A percentile compares a stretch with the other conserved stretches of the same genome.
phyloP scores from a whole-genome alignment of 129 eudicot genomes.

The Helianthus tuberosus region DNA sequence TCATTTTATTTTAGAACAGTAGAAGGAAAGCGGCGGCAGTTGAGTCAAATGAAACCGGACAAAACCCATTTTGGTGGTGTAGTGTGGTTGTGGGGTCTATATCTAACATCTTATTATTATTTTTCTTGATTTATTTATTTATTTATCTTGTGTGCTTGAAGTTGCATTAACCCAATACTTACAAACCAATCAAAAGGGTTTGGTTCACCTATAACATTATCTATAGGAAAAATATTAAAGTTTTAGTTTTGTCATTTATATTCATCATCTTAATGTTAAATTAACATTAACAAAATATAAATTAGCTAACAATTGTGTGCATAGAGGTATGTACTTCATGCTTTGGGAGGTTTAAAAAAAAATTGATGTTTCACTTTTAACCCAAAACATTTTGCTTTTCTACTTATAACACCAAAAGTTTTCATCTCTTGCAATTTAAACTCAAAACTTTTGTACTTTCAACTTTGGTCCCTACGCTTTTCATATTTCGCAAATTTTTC shows the following conservation, averaged over 20 bases:
- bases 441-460: too few species aligned
- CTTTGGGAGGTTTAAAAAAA: too few species aligned
- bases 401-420: too few species aligned
- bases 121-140: background rate
- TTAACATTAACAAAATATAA: too few species aligned
- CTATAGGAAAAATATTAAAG: background rate
- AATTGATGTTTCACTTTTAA: too few species aligned
- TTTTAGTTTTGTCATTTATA: background rate
- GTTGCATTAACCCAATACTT: slow-evolving; percentile 18
- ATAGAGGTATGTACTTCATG: too few species aligned
- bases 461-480: too few species aligned
- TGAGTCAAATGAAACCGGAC: slow-evolving; percentile 14
- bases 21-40: background rate
- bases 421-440: too few species aligned
- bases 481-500: too few species aligned
- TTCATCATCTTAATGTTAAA: background rate
- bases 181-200: slow-evolving; percentile 26
- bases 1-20: slow-evolving; percentile 12
- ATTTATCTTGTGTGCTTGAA: background rate
- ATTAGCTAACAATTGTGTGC: too few species aligned
- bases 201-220: slow-evolving; percentile 32
- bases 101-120: background rate
- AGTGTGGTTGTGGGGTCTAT: slow-evolving; percentile 19
- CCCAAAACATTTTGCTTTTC: too few species aligned
- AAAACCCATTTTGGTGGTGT: slow-evolving; percentile 11